Evolutionary conservation across 164 flowering plant species (phyloP).

Genomic region (Aristolochia contorta): DNA sequence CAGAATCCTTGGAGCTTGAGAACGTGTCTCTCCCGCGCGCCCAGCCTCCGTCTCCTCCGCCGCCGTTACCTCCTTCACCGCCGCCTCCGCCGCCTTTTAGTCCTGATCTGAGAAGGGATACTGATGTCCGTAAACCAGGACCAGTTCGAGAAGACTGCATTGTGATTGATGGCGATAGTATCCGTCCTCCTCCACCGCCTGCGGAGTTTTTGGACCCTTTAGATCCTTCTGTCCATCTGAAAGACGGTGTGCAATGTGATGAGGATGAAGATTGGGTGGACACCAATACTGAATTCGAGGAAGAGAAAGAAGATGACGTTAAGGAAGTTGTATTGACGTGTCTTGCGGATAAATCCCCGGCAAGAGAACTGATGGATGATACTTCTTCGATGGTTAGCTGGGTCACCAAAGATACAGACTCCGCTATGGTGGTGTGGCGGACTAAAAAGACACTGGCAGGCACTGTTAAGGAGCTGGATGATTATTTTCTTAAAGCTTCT

Average conservation of each 20-base stretch:
- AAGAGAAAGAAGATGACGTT: conserved; percentile 16
- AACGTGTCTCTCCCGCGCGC: conserved; percentile 12
- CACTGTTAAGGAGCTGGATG: conserved; percentile 67
- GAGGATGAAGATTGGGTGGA: conserved; percentile 80
- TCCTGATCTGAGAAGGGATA: conserved; percentile 27
- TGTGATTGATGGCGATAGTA: conserved; percentile 29
- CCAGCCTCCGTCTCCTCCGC: conserved; percentile 44
- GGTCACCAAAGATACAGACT: conserved; percentile 38
- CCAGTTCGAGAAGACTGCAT: conserved; percentile 31
- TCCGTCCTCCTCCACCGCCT: conserved; percentile 45
- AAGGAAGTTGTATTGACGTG: conserved; percentile 10
- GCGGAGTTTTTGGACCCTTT: conserved; percentile 45
- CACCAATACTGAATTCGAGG: conserved; percentile 56
- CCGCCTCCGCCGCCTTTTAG: conserved; percentile 67
- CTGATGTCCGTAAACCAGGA: conserved; percentile 9
- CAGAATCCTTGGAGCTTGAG: conserved; percentile 50
- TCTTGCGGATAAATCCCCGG: conserved; percentile 17
- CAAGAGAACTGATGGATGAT: conserved; percentile 38
- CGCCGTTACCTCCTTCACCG: conserved; percentile 54
- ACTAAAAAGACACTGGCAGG: conserved; percentile 48
- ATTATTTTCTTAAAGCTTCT: conserved; percentile 69
- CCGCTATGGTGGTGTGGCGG: conserved; percentile 39
- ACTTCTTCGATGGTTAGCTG: conserved; percentile 46
- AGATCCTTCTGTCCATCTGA: conserved; percentile 13
- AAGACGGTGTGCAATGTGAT: conserved; percentile 17